Evolutionary conservation across 2,329 filamentous ascomycete species (phyloP).

Genomic region (Trichoderma aggressivum): DNA sequence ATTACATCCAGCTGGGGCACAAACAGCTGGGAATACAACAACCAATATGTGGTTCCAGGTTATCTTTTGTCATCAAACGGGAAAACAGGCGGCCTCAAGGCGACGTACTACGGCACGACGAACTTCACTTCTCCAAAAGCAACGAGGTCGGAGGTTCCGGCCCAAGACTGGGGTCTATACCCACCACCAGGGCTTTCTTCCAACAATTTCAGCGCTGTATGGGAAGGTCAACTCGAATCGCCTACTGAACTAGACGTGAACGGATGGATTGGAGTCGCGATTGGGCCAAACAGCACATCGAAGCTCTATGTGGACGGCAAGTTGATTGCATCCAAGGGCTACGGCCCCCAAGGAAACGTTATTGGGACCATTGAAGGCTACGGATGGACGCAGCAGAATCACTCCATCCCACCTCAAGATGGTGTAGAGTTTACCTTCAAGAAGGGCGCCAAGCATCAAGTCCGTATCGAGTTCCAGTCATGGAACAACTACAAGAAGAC

Average conservation of each 20-base stretch:
- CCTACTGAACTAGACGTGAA: slow-evolving; percentile 4
- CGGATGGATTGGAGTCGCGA: slow-evolving; percentile 16
- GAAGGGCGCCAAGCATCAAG: neutral
- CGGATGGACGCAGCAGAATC: neutral
- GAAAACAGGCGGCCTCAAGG: neutral
- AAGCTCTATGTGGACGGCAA: slow-evolving; percentile 15
- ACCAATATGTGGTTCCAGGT: slow-evolving; percentile 12
- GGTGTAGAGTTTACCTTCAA: slow-evolving; percentile 8
- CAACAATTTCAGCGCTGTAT: slow-evolving; percentile 16
- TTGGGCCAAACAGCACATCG: slow-evolving; percentile 13
- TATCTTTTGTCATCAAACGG: slow-evolving; percentile 14
- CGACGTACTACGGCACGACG: slow-evolving; percentile 5
- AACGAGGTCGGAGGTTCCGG: neutral
- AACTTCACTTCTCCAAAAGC: slow-evolving; percentile 2
- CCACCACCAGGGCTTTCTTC: slow-evolving; percentile 10
- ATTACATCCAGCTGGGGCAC: slow-evolving; percentile 12
- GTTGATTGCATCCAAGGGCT: slow-evolving; percentile 7
- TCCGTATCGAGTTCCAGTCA: slow-evolving; percentile 14
- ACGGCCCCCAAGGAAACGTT: neutral
- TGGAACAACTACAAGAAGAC: slow-evolving; percentile 18
- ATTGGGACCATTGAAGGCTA: slow-evolving; percentile 7
- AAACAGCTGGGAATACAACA: slow-evolving; percentile 19
- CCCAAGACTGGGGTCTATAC: slow-evolving; percentile 16
- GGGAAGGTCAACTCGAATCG: slow-evolving; percentile 11
- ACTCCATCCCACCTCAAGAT: neutral